Evolutionary conservation across 768 basidiomycete species (phyloP).

Genomic region (Antrodiella citrinella): DNA sequence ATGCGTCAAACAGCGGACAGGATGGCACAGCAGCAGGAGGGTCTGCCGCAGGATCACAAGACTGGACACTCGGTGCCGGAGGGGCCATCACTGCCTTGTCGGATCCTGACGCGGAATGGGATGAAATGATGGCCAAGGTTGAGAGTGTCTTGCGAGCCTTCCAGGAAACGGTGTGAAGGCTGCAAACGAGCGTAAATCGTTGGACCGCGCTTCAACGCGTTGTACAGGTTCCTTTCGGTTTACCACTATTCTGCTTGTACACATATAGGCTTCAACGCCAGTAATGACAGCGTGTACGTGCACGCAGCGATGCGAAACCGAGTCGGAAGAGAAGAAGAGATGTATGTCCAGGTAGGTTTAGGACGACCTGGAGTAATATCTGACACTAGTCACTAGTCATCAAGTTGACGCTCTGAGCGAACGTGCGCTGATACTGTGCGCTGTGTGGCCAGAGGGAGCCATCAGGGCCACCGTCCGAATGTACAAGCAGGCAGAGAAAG

Average conservation of each 20-base stretch:
- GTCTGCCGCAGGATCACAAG: conserved; percentile 28
- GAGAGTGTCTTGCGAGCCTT: conserved; percentile 68
- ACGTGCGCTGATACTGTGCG: too few relatives aligned
- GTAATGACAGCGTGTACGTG: too few relatives aligned
- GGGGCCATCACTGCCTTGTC: conserved; percentile 95
- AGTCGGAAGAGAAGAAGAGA: too few relatives aligned
- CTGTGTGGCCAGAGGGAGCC: too few relatives aligned
- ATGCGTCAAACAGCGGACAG: conserved; percentile 8
- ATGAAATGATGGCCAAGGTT: conserved; percentile 87
- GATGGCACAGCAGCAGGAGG: conserved; percentile 1
- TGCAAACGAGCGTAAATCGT: neutral
- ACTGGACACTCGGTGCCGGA: conserved; percentile 85
- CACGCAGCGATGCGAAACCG: too few relatives aligned
- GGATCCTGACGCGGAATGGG: conserved; percentile 82
- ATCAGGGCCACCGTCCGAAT: too few relatives aligned
- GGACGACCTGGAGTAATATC: too few relatives aligned
- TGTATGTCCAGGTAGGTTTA: too few relatives aligned
- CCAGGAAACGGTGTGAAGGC: conserved; percentile 12
- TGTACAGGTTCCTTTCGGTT: too few relatives aligned
- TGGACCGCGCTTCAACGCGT: neutral
- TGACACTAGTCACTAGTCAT: too few relatives aligned
- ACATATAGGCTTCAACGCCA: neutral
- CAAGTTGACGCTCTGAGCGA: too few relatives aligned
- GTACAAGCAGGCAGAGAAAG: too few relatives aligned
- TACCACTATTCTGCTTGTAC: neutral